A percentile compares a stretch with the other conserved stretches of the same genome.
Conservation (phyloP, 192 early-diverging fungal species). For the Backusella westeae region DNA sequence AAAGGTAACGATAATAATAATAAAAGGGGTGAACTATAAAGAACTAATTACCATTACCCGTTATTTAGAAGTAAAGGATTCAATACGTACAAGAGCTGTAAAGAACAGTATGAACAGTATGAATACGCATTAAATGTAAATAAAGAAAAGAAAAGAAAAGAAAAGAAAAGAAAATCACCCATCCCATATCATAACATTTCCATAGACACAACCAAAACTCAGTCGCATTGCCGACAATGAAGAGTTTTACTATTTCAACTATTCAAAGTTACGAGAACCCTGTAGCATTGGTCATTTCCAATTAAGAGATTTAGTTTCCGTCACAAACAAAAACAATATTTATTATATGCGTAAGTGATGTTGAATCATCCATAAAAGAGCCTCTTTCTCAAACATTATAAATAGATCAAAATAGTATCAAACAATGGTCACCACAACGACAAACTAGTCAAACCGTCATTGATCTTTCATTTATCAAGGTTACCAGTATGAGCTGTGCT, state of each 20-base stretch:
- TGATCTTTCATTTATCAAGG: conserved; percentile 31
- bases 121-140: conserved; percentile 11
- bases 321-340: conserved; percentile 56
- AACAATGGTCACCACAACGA: conserved; percentile 46
- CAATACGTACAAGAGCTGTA: conserved; percentile 19
- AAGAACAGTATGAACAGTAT: conserved; percentile 18
- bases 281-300: conserved; percentile 62
- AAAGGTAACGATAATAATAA: conserved; percentile 25
- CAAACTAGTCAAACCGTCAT: conserved; percentile 31
- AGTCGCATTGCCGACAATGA: conserved; percentile 28
- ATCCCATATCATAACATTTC: neutral
- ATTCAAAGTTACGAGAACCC: conserved; percentile 41
- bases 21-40: neutral
- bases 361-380: neutral
- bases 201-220: conserved; percentile 16
- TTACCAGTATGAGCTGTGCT: conserved; percentile 52
- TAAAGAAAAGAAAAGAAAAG: conserved; percentile 10
- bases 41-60: neutral
- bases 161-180: conserved; percentile 5
- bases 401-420: conserved; percentile 40
- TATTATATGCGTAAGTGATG: conserved; percentile 48
- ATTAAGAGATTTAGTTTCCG: conserved; percentile 60
- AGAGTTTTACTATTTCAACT: conserved; percentile 46
- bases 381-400: no score
- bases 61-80: conserved; percentile 12